Conservation (phyloP, 2,329 filamentous ascomycete genomes). For the Trichoderma pleuroti region DNA sequence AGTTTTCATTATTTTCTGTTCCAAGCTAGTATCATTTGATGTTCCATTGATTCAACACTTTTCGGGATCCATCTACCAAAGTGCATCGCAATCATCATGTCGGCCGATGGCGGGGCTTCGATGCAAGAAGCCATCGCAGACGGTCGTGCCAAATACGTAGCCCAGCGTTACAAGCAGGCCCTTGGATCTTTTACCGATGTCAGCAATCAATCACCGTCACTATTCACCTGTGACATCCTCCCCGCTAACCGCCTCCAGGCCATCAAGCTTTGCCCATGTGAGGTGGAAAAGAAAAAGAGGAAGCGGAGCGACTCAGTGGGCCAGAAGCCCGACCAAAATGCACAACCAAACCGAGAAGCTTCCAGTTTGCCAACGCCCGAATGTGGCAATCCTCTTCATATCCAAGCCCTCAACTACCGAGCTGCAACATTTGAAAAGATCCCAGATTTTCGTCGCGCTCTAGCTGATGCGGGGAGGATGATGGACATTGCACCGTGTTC, state of each 20-base stretch:
- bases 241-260: slow-evolving; percentile 26
- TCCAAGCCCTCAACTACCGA: slow-evolving; percentile 41
- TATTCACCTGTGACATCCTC: background rate
- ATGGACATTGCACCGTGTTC: slow-evolving; percentile 40
- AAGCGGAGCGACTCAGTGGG: slow-evolving; percentile 34
- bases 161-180: slow-evolving; percentile 34
- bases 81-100: background rate
- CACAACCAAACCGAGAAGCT: background rate
- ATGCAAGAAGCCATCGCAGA: slow-evolving; percentile 32
- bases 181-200: slow-evolving; percentile 38
- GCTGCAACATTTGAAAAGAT: slow-evolving; percentile 41
- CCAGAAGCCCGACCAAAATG: background rate
- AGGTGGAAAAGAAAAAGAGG: slow-evolving; percentile 31
- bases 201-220: background rate
- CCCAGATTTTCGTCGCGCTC: slow-evolving; percentile 36
- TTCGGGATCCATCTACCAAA: background rate
- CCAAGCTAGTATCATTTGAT: background rate
- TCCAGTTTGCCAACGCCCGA: slow-evolving; percentile 23
- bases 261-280: slow-evolving; percentile 37
- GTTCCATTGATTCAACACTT: background rate
- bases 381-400: slow-evolving; percentile 37
- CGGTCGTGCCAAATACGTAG: slow-evolving; percentile 34
- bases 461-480: slow-evolving; percentile 42
- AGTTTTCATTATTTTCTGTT: too few relatives aligned
- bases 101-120: slow-evolving; percentile 7